Evolutionary conservation across 495 filamentous ascomycete species (phyloP), one percentile per base, ranked within the genome.

Genomic region (Beverwykella pulmonaria): DNA sequence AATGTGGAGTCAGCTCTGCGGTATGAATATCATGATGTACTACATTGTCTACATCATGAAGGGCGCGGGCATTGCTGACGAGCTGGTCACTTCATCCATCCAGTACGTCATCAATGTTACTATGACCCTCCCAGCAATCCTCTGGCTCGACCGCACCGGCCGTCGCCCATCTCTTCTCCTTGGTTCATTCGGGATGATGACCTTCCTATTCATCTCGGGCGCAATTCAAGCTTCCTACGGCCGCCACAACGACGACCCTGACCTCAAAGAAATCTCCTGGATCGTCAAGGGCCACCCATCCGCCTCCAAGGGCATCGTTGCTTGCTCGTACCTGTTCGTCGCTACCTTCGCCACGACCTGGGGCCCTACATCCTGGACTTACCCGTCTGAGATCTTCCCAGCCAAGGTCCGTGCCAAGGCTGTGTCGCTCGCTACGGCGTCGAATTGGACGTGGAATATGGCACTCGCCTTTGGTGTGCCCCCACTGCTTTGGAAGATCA

Each of bases 51-150:
- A 92, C 72, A 89, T 92, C 73, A 90, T 92, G 86, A 80, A 86
- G 74, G 73, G 80, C 36, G 86, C 87, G 7, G 83, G 84, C 57
- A 84, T 89, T 47, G 80, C 81, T 27, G 83, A 87, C 9, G 84
- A 87, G 2, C 82, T 92, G 10, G 79, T 90, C 27, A 87, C 88
- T 1, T 84, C 90, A 2, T 88, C 87, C 0, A 88, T 93, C 55
- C 89, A 92, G 68, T 93, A 92, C 73, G 84, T 92, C 55, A 86
- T 93, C 75, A 91, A 90, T 75, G 87, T 91, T 1, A 78, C 80
- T 22, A 73, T 91, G 62, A 90, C 88, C 10, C 66, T 87, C 2
- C 85, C 84, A 0, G 84, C 84, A 2, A 82, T 89, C 36, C 65
- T 88, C 30, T 72, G 57, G 59, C 67, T 75, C 47, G 73, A 75